Evolutionary conservation across 2,329 filamentous ascomycete genomes (phyloP), one percentile per base, ranked within the genome.

Genomic region (Monilinia fructicola): DNA sequence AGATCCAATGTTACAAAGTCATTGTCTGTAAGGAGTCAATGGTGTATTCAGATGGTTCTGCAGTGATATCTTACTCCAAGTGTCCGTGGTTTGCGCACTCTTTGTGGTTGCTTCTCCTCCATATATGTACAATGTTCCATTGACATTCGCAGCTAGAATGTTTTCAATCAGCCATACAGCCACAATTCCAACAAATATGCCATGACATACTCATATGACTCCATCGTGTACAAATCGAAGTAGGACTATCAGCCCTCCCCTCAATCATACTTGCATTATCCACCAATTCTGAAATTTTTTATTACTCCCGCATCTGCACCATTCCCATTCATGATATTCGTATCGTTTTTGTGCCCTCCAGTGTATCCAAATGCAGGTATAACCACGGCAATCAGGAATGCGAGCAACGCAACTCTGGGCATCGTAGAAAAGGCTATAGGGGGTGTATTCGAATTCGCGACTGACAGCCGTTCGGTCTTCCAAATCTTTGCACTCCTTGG

Each of bases 41-140:
- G 23, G 10, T 54, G 21, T 16, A 35, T 18, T n/a, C 35, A 16
- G 60, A 14, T 61, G 5, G 12, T 53, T 5, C n/a, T 6, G 12
- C 23, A 7, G 11, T 16, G 42, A 54, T 21, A 16, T 73, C 84
- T 73, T 81, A 89, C 87, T 92, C 90, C 90, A 93, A 1, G 86
- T 89, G 73, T 91, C 79, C 7, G 79, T 77, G 1, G 79, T 82
- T 72, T 93, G 90, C 46, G 82, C 81, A 18, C 81, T 76, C 21
- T 81, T 76, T 1, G 81, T 84, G 60, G 82, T 89, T 18, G 86
- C 83, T 71, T 89, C 83, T 35, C 90, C 91, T 46, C 90, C 90
- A 71, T 92, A 93, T 65, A 92, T 84, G 75, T 91, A 93, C 3
- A 93, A 74, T 0, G 89, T 93, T 18, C 90, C 90, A 70, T 92